Conservation (phyloP, 2,329 filamentous ascomycete genomes). For the Claviceps digitariae region DNA sequence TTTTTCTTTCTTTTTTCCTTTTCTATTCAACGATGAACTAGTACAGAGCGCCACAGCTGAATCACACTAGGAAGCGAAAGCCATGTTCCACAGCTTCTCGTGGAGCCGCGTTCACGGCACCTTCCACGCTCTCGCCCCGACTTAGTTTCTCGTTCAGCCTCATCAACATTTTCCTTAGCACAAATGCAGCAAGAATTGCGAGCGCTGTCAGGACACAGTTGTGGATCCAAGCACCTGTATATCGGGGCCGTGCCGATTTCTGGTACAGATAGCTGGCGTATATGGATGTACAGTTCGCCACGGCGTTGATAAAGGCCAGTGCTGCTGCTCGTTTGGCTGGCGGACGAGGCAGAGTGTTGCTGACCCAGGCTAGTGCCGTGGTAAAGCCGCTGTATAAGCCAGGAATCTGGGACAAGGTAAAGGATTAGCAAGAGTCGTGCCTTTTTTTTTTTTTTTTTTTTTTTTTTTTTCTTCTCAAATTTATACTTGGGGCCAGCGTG, state of each 20-base stretch:
- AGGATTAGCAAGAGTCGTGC: background rate
- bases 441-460: too few species aligned
- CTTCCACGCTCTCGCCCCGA: conserved; percentile 41
- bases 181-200: conserved; percentile 48
- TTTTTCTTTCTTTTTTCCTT: background rate
- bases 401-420: conserved; percentile 24
- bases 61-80: conserved; percentile 50
- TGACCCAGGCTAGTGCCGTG: conserved; percentile 60
- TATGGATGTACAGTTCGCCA: conserved; percentile 43
- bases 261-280: conserved; percentile 59
- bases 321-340: conserved; percentile 59
- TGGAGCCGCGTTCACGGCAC: conserved; percentile 39
- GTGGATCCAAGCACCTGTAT: conserved; percentile 49
- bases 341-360: conserved; percentile 60
- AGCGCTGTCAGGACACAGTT: conserved; percentile 53
- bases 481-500: background rate
- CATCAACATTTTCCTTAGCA: conserved; percentile 49
- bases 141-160: conserved; percentile 59
- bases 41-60: background rate
- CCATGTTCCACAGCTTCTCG: conserved; percentile 43
- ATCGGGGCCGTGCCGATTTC: conserved; percentile 27
- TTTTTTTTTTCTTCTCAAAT: too few species aligned
- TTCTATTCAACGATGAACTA: background rate
- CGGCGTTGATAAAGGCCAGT: conserved; percentile 61
- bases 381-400: conserved; percentile 55